Conservation (phyloP, 371 early-diverging fungal species). For the Synchytrium microbalum region DNA sequence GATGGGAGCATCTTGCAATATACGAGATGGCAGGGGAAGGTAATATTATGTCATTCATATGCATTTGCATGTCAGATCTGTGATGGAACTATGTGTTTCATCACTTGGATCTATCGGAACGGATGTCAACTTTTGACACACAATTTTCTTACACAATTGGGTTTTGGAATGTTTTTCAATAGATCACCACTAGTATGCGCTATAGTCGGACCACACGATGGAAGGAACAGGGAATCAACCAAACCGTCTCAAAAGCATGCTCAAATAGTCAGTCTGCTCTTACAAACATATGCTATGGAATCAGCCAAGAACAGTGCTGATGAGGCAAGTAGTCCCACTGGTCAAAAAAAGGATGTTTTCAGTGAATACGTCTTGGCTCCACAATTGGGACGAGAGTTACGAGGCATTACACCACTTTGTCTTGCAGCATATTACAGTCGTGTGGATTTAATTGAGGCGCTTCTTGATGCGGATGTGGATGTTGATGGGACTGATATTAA, state of each 20-base stretch:
- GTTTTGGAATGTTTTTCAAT: too few relatives aligned
- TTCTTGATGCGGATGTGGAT: constrained; percentile 57
- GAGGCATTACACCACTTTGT: constrained; percentile 67
- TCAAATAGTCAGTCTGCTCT: constrained; percentile 1
- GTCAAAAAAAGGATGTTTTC: constrained; percentile 20
- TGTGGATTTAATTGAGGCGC: constrained; percentile 46
- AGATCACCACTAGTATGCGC: not conserved
- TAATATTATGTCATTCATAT: constrained; percentile 16
- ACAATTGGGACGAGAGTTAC: constrained; percentile 46
- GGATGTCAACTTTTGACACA: too few relatives aligned
- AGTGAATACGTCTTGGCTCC: constrained; percentile 47
- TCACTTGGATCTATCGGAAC: too few relatives aligned
- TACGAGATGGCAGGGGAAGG: constrained; percentile 64
- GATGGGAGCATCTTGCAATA: constrained; percentile 47
- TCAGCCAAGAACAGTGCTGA: not conserved
- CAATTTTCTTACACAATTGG: too few relatives aligned
- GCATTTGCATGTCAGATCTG: too few relatives aligned
- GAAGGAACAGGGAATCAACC: not conserved
- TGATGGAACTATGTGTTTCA: too few relatives aligned
- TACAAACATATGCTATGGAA: not conserved
- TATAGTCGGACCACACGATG: not conserved
- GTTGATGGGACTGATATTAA: constrained; percentile 55
- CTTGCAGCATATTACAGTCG: constrained; percentile 66
- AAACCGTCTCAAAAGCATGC: constrained; percentile 6
- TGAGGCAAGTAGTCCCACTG: too few relatives aligned